Evolutionary conservation across 2,329 filamentous ascomycete genomes (phyloP).

Genomic region (Pestalotiopsis sp.): DNA sequence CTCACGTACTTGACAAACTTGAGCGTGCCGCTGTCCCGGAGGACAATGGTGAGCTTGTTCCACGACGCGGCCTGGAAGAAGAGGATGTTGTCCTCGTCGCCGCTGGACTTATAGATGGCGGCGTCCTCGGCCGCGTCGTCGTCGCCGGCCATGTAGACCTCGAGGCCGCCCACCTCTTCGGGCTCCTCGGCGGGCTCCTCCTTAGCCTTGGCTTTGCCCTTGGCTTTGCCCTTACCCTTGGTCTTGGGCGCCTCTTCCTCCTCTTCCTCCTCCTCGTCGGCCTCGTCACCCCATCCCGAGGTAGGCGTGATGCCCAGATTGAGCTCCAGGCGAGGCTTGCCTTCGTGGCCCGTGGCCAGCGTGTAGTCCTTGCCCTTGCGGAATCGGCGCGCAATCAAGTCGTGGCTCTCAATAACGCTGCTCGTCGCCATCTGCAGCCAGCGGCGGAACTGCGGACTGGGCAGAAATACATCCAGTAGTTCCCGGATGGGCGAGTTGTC

Average conservation of each 20-base stretch:
- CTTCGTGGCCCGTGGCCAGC: slow-evolving; percentile 81
- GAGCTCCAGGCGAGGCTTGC: slow-evolving; percentile 78
- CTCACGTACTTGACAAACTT: slow-evolving; percentile 98
- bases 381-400: slow-evolving; percentile 84
- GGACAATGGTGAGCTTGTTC: slow-evolving; percentile 90
- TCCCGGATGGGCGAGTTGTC: slow-evolving; percentile 66
- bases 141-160: slow-evolving; percentile 92
- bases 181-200: slow-evolving; percentile 33
- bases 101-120: slow-evolving; percentile 79
- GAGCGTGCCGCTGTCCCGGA: slow-evolving; percentile 82
- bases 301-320: slow-evolving; percentile 86
- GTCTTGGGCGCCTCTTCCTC: slow-evolving; percentile 35
- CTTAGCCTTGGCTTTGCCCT: slow-evolving; percentile 25
- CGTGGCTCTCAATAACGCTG: slow-evolving; percentile 69
- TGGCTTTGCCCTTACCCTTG: slow-evolving; percentile 29
- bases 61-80: slow-evolving; percentile 68
- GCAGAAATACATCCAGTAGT: slow-evolving; percentile 78
- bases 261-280: slow-evolving; percentile 51
- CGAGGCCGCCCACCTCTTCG: slow-evolving; percentile 71
- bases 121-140: slow-evolving; percentile 73
- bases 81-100: slow-evolving; percentile 72
- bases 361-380: slow-evolving; percentile 88
- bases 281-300: slow-evolving; percentile 77
- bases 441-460: slow-evolving; percentile 81
- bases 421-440: slow-evolving; percentile 86